Base-by-base conservation (phyloP, 2,329 filamentous ascomycete species). In the Colletotrichum godetiae region DNA sequence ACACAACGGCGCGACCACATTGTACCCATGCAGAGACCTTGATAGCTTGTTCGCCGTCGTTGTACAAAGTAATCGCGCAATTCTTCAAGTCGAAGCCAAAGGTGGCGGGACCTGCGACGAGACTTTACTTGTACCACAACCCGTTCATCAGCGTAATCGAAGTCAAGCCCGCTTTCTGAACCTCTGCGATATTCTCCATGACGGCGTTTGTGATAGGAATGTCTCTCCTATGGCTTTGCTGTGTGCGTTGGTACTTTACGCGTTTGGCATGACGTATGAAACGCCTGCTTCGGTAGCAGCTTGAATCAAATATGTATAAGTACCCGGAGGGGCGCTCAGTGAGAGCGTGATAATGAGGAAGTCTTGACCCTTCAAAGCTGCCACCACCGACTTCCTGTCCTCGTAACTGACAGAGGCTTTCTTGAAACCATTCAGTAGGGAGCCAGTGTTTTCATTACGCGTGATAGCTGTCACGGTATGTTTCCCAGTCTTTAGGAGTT, bases 21-120 rank as follows among this genome's bases (percentile, higher is more conserved):
- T 93, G 91, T 6, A 82, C 76, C 85, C 88, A 90, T 0, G 92
- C 93, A 13, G 87, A 89, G 0, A 83, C 87, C 72, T 87, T 89
- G 77, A 92, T 88, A 67, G 81, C 1, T 84, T 87, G 24, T 84
- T 86, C 0, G 13, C 92, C 92, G 29, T 90, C 88, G 73, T 90
- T 89, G 11, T 57, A 60, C n/a, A 89, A 78, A 0, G 84, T 86
- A 10, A 86, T 78, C 3, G 77, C 78, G 0, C 80, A 79, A 49
- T 85, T 82, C 4, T 80, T 74, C 56, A 90, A 80, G 65, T 89
- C 86, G 78, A 90, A 88, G 0, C 88, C 89, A 24, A 82, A 88
- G 49, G 79, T 62, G 35, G 6, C n/a, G 4, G 73, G n/a, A 2
- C 79, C 78, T 0, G 52, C 35, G 6, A 79, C 83, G 2, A 89